These are phyloP conservation scores for Lasiosphaeria hispida DNA, from an alignment of 495 filamentous ascomycete species.

Conservation along the genomic window DNA sequence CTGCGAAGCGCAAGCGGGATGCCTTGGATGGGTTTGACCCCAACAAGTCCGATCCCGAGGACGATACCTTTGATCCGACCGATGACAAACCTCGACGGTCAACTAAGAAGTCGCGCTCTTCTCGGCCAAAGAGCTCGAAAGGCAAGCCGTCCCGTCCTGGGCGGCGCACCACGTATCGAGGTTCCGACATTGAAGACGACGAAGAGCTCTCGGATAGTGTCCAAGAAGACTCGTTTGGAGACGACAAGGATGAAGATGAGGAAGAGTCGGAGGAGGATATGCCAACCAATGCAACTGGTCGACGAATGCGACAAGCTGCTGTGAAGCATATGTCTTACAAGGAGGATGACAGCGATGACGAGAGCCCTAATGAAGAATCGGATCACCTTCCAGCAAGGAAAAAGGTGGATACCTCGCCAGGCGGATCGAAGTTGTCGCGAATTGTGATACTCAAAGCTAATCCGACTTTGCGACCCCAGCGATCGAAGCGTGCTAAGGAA, in stretches of 20 bases:
- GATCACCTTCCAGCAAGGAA: slow-evolving; percentile 23
- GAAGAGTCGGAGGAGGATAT: slow-evolving; percentile 58
- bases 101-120: slow-evolving; percentile 38
- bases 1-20: slow-evolving; percentile 59
- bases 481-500: slow-evolving; percentile 25
- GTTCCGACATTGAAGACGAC: slow-evolving; percentile 67
- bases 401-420: slow-evolving; percentile 24
- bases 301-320: slow-evolving; percentile 63
- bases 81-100: slow-evolving; percentile 44
- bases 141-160: slow-evolving; percentile 40
- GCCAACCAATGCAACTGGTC: slow-evolving; percentile 65
- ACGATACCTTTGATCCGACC: slow-evolving; percentile 67
- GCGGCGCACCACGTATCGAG: slow-evolving; percentile 49
- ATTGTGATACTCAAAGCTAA: slow-evolving; percentile 31
- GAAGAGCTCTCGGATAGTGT: slow-evolving; percentile 57
- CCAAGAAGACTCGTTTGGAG: slow-evolving; percentile 56
- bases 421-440: slow-evolving; percentile 23
- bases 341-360: slow-evolving; percentile 42
- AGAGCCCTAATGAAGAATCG: slow-evolving; percentile 40
- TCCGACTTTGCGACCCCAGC: slow-evolving; percentile 12
- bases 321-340: slow-evolving; percentile 46
- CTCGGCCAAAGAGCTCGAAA: slow-evolving; percentile 29
- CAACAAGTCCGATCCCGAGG: slow-evolving; percentile 80
- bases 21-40: slow-evolving; percentile 68
- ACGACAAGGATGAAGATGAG: slow-evolving; percentile 42